Evolutionary conservation across 2,329 filamentous ascomycete species (phyloP).

Genomic region (Neonectria hederae): DNA sequence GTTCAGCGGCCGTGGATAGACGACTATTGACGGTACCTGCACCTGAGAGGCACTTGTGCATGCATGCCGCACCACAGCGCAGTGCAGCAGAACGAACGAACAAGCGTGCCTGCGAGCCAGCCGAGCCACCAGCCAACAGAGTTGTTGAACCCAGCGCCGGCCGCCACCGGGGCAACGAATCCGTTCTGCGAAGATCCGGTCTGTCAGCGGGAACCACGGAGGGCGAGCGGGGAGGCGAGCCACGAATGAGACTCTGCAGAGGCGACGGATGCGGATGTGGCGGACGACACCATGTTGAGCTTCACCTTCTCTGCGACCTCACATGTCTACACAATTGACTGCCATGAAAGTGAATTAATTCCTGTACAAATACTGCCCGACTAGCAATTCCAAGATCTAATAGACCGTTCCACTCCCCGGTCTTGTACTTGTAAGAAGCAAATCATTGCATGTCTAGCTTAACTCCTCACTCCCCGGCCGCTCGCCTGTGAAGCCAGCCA

Average conservation of each 20-base stretch:
- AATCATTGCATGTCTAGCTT: slow-evolving; percentile 2
- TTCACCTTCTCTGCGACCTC: slow-evolving; percentile 27
- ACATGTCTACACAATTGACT: slow-evolving; percentile 28
- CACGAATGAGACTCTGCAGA: slow-evolving; percentile 36
- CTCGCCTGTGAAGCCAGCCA: not conserved
- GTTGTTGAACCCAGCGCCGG: slow-evolving; percentile 2
- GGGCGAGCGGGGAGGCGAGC: slow-evolving; percentile 35
- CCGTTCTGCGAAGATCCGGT: not conserved
- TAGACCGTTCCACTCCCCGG: not conserved
- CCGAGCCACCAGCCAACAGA: not conserved
- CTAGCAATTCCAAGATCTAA: not conserved
- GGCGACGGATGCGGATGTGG: slow-evolving; percentile 34
- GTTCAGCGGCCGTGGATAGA: slow-evolving; percentile 26
- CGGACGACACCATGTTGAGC: slow-evolving; percentile 41
- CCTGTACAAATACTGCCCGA: not conserved
- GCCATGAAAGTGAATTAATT: too few species aligned
- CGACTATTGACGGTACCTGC: slow-evolving; percentile 37
- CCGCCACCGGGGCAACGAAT: slow-evolving; percentile 19
- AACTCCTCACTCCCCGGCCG: not conserved
- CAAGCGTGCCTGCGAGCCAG: slow-evolving; percentile 26
- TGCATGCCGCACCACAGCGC: slow-evolving; percentile 32
- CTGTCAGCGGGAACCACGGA: slow-evolving; percentile 12
- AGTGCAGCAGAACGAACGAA: not conserved
- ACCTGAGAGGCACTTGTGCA: slow-evolving; percentile 39
- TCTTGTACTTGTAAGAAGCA: not conserved